Percentiles rank a stretch among this genome's conserved stretches.
These are phyloP conservation scores for Ganoderma lingzhi DNA, from an alignment of 1,284 basidiomycete genomes.

Conservation along the genomic window DNA sequence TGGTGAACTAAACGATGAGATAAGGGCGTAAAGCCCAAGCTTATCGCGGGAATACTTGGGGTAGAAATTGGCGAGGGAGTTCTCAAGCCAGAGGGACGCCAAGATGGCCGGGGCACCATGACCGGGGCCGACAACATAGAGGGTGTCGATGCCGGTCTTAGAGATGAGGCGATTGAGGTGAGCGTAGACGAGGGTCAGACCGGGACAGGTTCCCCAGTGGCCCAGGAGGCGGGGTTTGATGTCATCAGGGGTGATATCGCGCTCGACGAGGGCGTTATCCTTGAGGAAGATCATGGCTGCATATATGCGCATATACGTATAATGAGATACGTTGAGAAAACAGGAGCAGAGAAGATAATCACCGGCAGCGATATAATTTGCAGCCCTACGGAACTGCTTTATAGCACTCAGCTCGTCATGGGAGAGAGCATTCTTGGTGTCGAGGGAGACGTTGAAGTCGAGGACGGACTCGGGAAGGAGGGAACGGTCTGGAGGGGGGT, in stretches of 20 bases:
- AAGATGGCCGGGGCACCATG: slow-evolving; percentile 87
- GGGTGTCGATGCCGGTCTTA: slow-evolving; percentile 63
- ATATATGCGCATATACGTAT: slow-evolving; percentile 1
- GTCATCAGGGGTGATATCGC: slow-evolving; percentile 65
- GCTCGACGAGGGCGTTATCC: slow-evolving; percentile 74
- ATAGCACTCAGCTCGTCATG: slow-evolving; percentile 58
- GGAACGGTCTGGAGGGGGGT: slow-evolving; percentile 70
- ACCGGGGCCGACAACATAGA: slow-evolving; percentile 82
- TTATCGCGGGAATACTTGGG: slow-evolving; percentile 74
- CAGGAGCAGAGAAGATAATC: slow-evolving; percentile 27
- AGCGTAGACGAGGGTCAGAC: slow-evolving; percentile 80
- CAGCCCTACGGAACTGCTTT: slow-evolving; percentile 63
- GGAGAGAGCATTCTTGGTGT: slow-evolving; percentile 53
- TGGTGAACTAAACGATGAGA: slow-evolving; percentile 70
- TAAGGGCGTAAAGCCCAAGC: slow-evolving; percentile 70
- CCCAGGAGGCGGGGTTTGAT: slow-evolving; percentile 84
- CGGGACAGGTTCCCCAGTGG: slow-evolving; percentile 83
- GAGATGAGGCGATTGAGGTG: slow-evolving; percentile 82
- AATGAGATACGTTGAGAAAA: background rate
- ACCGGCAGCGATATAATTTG: slow-evolving; percentile 74
- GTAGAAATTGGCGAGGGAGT: slow-evolving; percentile 78
- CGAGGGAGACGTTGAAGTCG: slow-evolving; percentile 52
- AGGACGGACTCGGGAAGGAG: slow-evolving; percentile 61
- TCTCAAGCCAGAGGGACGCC: slow-evolving; percentile 84
- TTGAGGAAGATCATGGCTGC: slow-evolving; percentile 85